Evolutionary conservation across 2,329 filamentous ascomycete genomes (phyloP).

Genomic region (Scedosporium dehoogii): DNA sequence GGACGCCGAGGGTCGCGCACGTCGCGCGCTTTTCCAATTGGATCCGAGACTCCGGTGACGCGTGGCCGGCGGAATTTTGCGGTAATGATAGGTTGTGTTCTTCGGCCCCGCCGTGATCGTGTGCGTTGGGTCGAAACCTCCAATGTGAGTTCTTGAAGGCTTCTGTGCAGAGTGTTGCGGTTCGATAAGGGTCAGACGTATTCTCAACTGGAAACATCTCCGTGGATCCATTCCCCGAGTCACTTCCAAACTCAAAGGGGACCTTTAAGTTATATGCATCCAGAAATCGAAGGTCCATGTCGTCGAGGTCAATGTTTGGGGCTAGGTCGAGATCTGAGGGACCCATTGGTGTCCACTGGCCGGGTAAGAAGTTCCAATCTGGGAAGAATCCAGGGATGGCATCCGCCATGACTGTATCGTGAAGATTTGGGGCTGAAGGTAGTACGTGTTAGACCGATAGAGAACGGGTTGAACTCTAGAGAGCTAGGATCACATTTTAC

Average conservation of each 20-base stretch:
- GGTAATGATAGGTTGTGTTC: slow-evolving; percentile 21
- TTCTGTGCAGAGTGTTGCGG: slow-evolving; percentile 13
- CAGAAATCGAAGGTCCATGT: slow-evolving; percentile 21
- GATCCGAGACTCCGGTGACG: slow-evolving; percentile 16
- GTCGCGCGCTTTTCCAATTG: slow-evolving; percentile 13
- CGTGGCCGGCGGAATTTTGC: slow-evolving; percentile 10
- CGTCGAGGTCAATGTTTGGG: slow-evolving; percentile 17
- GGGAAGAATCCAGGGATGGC: slow-evolving; percentile 6
- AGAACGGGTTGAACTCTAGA: not conserved
- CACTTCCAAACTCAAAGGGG: slow-evolving; percentile 18
- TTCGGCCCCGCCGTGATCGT: slow-evolving; percentile 20
- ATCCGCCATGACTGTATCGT: not conserved
- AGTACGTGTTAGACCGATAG: not conserved
- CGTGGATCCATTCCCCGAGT: slow-evolving; percentile 6
- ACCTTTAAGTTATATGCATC: slow-evolving; percentile 20
- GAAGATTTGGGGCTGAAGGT: not conserved
- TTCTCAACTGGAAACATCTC: not conserved
- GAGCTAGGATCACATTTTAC: not conserved
- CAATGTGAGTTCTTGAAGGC: slow-evolving; percentile 18
- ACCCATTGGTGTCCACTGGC: slow-evolving; percentile 4
- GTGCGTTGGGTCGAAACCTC: slow-evolving; percentile 19
- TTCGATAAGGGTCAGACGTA: slow-evolving; percentile 9
- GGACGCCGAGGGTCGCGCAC: slow-evolving; percentile 11
- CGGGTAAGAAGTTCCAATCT: slow-evolving; percentile 14
- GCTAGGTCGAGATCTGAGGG: not conserved